Evolutionary conservation across 108 stramenopile species (phyloP).

Genomic region (Parmales sp.): DNA sequence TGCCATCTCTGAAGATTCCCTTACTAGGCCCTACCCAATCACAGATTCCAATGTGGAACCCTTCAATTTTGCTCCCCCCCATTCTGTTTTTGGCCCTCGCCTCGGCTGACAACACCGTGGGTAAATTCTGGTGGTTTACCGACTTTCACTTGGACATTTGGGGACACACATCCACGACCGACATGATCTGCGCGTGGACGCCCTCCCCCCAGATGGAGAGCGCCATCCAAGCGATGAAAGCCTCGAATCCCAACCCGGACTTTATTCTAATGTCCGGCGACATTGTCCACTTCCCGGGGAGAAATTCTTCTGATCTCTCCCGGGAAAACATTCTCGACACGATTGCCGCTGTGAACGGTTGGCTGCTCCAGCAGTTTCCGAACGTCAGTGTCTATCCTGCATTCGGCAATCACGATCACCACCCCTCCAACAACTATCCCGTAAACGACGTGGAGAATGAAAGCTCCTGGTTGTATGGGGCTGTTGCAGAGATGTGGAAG

Average conservation of each 20-base stretch:
- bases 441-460: neutral
- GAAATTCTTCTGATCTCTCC: neutral
- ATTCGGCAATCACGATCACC: slow-evolving; percentile 4
- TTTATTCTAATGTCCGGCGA: neutral
- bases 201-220: neutral
- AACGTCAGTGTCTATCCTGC: neutral
- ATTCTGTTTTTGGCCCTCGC: too few species aligned
- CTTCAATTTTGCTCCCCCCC: too few species aligned
- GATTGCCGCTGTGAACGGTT: neutral
- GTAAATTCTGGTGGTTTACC: neutral
- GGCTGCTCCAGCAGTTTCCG: neutral
- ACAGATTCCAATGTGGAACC: too few species aligned
- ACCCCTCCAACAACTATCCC: neutral
- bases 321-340: neutral
- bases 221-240: neutral
- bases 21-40: too few species aligned
- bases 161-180: neutral
- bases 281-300: neutral
- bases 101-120: too few species aligned
- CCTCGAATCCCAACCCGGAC: neutral
- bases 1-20: too few species aligned
- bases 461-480: neutral
- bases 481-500: neutral
- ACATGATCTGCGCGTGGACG: slow-evolving; percentile 5
- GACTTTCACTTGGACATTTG: slow-evolving; percentile 2